phyloP scores from a whole-genome alignment of 345 rosid species.

The Boechera retrofracta region DNA sequence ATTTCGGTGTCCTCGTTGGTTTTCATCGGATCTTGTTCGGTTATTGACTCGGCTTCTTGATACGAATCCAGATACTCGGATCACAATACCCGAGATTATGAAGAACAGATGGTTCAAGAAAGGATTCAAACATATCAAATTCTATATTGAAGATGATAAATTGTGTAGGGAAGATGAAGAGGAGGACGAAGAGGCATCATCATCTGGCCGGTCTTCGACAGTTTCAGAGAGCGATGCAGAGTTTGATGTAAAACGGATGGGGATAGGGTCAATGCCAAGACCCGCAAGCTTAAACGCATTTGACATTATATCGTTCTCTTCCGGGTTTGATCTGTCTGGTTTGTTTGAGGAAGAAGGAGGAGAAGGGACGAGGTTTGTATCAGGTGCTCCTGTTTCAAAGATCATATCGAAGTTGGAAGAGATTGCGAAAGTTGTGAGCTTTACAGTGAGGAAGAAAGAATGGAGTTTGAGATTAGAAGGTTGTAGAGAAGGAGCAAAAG shows the following conservation, averaged over 20 bases:
- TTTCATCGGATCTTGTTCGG: constrained; percentile 65
- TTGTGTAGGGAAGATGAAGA: constrained; percentile 49
- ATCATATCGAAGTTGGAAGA: constrained; percentile 74
- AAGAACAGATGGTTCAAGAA: constrained; percentile 80
- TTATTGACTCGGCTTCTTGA: constrained; percentile 67
- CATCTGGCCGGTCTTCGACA: constrained; percentile 50
- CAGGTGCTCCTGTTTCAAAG: constrained; percentile 66
- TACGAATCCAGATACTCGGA: constrained; percentile 73
- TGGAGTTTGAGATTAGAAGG: constrained; percentile 79
- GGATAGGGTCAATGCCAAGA: constrained; percentile 51
- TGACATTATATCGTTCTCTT: constrained; percentile 72
- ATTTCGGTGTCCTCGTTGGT: constrained; percentile 79
- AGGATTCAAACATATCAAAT: constrained; percentile 67
- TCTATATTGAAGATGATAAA: constrained; percentile 62
- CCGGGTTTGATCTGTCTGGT: constrained; percentile 76
- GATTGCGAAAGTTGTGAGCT: constrained; percentile 68
- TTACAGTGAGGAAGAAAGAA: constrained; percentile 80
- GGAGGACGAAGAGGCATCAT: constrained; percentile 50
- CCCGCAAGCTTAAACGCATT: constrained; percentile 75
- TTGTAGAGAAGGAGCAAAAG: constrained; percentile 64
- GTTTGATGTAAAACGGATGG: constrained; percentile 35
- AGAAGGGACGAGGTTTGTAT: constrained; percentile 61
- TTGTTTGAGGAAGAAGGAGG: constrained; percentile 78
- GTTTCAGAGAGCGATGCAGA: constrained; percentile 63
- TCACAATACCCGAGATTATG: constrained; percentile 74